phyloP scores from a whole-genome alignment of 192 early-diverging fungal genomes.

The Backusella parvicylindrica region DNA sequence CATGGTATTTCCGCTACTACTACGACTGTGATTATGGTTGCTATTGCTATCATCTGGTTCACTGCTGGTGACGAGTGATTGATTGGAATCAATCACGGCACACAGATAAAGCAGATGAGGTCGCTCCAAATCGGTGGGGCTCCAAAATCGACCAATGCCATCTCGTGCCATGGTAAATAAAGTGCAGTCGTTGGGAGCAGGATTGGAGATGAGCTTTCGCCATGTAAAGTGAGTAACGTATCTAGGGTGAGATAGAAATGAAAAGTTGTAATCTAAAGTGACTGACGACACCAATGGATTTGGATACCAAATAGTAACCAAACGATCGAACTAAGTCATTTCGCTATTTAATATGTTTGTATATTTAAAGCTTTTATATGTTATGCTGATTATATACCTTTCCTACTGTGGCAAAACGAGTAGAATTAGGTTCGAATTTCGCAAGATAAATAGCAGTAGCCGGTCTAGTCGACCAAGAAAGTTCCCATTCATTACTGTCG shows the following conservation, averaged over 20 bases:
- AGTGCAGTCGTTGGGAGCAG: constrained; percentile 17
- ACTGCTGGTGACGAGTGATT: constrained; percentile 44
- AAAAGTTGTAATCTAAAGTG: constrained; percentile 42
- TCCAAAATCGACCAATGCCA: constrained; percentile 72
- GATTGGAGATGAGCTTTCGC: constrained; percentile 42
- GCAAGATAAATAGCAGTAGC: constrained; percentile 38
- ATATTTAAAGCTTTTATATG: too few species aligned
- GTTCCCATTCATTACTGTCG: neutral
- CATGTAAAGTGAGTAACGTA: constrained; percentile 61
- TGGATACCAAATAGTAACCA: constrained; percentile 64
- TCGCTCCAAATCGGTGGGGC: constrained; percentile 42
- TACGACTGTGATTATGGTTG: neutral
- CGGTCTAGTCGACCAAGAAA: constrained; percentile 20
- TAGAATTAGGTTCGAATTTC: constrained; percentile 58
- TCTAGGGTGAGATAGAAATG: constrained; percentile 64
- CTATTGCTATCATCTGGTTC: constrained; percentile 11
- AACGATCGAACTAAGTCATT: constrained; percentile 50
- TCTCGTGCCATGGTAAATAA: constrained; percentile 69
- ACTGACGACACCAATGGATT: neutral
- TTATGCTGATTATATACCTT: too few species aligned
- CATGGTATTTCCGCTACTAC: neutral
- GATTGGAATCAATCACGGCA: constrained; percentile 65
- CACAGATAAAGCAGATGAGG: constrained; percentile 61
- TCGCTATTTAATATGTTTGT: too few species aligned
- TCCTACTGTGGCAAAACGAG: constrained; percentile 59